Evolutionary conservation across 768 basidiomycete genomes (phyloP), one percentile per base, ranked within the genome.

Genomic region (Suillus placidus): DNA sequence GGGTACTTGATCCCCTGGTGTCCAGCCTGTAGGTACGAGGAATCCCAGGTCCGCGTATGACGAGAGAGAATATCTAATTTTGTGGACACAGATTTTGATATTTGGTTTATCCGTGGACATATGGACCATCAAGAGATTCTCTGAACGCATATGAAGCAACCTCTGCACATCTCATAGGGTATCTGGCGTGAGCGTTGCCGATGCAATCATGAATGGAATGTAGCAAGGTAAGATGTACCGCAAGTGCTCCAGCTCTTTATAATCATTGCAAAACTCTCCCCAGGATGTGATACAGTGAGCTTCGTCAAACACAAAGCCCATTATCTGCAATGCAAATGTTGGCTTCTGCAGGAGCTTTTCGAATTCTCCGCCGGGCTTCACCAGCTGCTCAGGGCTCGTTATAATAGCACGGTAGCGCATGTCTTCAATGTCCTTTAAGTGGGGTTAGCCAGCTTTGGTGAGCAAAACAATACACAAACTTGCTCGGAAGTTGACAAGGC

Each of bases 251-350:
- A 47, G n/a, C 45, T 47, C 45, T 47, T 47, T 47, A 47, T 47
- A 47, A 23, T 47, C 45, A 47, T 3, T 47, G 45, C 45, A 12
- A 23, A 47, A n/a, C 2, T 47, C 45, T 47, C 45, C 45, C 45
- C 45, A 47, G 45, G 45, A 47, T 47, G n/a, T 23, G n/a, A 47
- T 47, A 47, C 45, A 47, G 45, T 47, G n/a, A 47, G 45, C 45
- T 23, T 47, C 5, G 1, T 47, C n/a, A 23, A 47, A 47, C 4
- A 47, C 45, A 23, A 47, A 47, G 2, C 45, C 45, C n/a, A 47
- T 47, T 23, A 47, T 47, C 10, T 47, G 45, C 16, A n/a, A 23
- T 12, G n/a, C 10, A 5, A 47, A 47, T 1, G 2, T 47, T 12
- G 45, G 45, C 10, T 45, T 45, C 3, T 1, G 3, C 20, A 45